Evolutionary conservation across 2,329 filamentous ascomycete species (phyloP).

Genomic region (Ophiocordyceps camponoti-saundersi): DNA sequence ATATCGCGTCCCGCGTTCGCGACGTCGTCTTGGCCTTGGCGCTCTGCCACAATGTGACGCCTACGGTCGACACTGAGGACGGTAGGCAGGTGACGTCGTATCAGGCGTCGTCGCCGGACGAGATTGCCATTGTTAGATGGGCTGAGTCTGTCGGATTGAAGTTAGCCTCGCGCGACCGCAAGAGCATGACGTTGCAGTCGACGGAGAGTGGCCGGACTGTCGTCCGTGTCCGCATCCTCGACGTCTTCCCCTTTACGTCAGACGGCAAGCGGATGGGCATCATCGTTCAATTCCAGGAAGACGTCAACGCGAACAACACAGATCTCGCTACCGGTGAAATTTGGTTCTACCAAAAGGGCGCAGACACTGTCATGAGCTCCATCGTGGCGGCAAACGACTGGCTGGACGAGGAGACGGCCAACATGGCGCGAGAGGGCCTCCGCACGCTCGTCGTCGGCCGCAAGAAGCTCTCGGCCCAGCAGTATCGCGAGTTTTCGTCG

Average conservation of each 20-base stretch:
- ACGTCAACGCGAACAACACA: slow-evolving; percentile 27
- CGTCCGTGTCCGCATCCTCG: slow-evolving; percentile 74
- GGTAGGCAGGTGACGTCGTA: slow-evolving; percentile 68
- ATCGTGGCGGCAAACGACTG: slow-evolving; percentile 95
- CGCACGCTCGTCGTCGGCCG: slow-evolving; percentile 91
- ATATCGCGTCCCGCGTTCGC: slow-evolving; percentile 84
- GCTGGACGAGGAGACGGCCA: slow-evolving; percentile 97
- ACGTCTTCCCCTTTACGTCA: slow-evolving; percentile 94
- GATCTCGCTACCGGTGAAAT: slow-evolving; percentile 54
- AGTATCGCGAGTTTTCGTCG: slow-evolving; percentile 65
- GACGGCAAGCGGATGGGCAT: slow-evolving; percentile 98
- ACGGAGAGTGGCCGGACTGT: slow-evolving; percentile 56
- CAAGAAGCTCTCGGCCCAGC: slow-evolving; percentile 60
- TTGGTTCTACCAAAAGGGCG: slow-evolving; percentile 98
- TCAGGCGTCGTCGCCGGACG: slow-evolving; percentile 92
- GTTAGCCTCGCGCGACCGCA: slow-evolving; percentile 70
- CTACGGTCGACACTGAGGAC: slow-evolving; percentile 59
- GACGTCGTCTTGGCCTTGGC: slow-evolving; percentile 87
- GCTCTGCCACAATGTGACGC: slow-evolving; percentile 93
- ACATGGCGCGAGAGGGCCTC: slow-evolving; percentile 94
- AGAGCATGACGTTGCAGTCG: slow-evolving; percentile 67
- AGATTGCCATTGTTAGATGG: slow-evolving; percentile 95
- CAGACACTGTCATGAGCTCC: slow-evolving; percentile 92
- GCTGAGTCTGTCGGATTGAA: slow-evolving; percentile 83
- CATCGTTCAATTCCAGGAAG: slow-evolving; percentile 67